Evolutionary conservation across 1,139 yeast species (phyloP), one percentile per base, ranked within the genome.

Genomic region (Lipomyces yarrowii): DNA sequence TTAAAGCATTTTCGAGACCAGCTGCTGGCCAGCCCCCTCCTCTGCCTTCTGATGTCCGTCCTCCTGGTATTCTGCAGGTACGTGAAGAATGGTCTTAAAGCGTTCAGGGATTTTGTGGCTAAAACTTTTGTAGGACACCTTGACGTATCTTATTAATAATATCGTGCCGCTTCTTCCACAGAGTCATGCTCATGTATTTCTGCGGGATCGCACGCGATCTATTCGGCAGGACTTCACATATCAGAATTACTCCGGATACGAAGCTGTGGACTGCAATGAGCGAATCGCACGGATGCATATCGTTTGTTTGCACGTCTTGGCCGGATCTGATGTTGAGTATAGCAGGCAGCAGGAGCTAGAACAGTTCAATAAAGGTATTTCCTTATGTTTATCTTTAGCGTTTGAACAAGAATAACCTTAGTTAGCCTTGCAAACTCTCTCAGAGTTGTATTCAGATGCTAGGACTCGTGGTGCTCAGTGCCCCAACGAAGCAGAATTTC

Each of bases 11-110:
- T 76, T 90, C 97, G 46, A 82, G 99, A 72, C 98, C 99, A 0
- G 97, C 97, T 11, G 98, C 99, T 0, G 99, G 99, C 11, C 98
- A 96, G 72, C 97, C 98, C 0, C 98, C 98, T 4, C 97, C 98
- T 3, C 80, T 96, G 65, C 99, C 99, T 0, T 91, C 98, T 0
- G 99, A 96, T 76, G 99, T 96, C 1, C 83, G 99, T 70, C 97
- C 99, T 0, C 99, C 99, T 0, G 84, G 83, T 67, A 81, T 93
- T 0, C 78, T 96, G 62, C 83, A 83, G 64, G 70, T 67, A 61
- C 57, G 61, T 33, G 23, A 11, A 18, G 5, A 33, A 4, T 13
- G 48, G 6, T 23, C 18, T 46, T 23, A 13, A 15, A 21, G 21
- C 26, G 23, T 15, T 26, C 30, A 3, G 30, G 42, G 48, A 15